phyloP scores from a whole-genome alignment of 768 basidiomycete species.

The Suillus plorans region DNA sequence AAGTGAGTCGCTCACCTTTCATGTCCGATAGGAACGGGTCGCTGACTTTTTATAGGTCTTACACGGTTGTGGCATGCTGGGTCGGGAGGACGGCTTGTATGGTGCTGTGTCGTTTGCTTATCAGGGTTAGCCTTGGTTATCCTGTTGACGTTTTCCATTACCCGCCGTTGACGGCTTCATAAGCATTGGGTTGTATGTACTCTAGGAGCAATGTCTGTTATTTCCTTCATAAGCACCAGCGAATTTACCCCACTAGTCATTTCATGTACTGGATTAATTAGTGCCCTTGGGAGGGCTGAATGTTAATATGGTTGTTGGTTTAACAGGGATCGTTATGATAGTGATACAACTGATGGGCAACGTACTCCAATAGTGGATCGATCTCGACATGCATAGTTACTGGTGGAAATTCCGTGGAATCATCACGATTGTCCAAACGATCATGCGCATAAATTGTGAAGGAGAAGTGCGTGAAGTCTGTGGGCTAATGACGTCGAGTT shows the following conservation, averaged over 20 bases:
- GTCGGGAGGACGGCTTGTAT: constrained; percentile 90
- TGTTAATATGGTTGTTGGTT: neutral
- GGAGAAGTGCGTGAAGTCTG: neutral
- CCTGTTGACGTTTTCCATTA: neutral
- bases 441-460: neutral
- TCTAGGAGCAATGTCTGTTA: constrained; percentile 1
- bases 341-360: neutral
- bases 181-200: neutral
- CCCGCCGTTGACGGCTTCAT: neutral
- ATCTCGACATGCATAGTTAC: neutral
- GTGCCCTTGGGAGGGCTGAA: constrained; percentile 9
- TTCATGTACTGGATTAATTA: constrained; percentile 10
- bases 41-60: constrained; percentile 52
- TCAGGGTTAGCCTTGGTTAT: constrained; percentile 55
- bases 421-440: neutral
- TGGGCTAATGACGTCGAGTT: neutral
- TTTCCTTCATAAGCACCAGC: neutral
- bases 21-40: neutral
- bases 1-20: constrained; percentile 53
- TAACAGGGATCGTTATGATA: no score
- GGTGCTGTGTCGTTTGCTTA: constrained; percentile 95
- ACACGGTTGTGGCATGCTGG: constrained; percentile 87
- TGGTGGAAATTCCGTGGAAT: no score
- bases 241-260: neutral
- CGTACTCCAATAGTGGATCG: neutral